phyloP scores from a whole-genome alignment of 2,329 filamentous ascomycete species.

The Epicoccum sorghinum region DNA sequence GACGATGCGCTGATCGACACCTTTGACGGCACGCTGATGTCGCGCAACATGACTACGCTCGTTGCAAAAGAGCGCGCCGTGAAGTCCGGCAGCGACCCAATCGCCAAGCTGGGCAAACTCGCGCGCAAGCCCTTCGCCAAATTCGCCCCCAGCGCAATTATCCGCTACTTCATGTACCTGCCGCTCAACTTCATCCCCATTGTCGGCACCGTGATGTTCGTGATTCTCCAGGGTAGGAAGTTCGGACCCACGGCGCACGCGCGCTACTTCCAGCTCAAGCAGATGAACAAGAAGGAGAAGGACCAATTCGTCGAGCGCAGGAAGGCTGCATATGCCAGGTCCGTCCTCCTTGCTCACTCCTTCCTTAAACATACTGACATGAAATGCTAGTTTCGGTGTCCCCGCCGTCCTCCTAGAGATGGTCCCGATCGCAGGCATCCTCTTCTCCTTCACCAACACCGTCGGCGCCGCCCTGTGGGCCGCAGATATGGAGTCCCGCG shows the following conservation, averaged over 20 bases:
- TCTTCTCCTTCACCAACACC: slow-evolving; percentile 90
- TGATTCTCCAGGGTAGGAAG: slow-evolving; percentile 69
- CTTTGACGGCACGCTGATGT: slow-evolving; percentile 75
- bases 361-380: slow-evolving; percentile 1
- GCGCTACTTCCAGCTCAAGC: slow-evolving; percentile 91
- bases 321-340: slow-evolving; percentile 81
- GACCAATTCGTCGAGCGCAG: slow-evolving; percentile 73
- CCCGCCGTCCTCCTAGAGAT: slow-evolving; percentile 83
- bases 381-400: slow-evolving; percentile 63
- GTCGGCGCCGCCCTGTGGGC: slow-evolving; percentile 96
- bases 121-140: slow-evolving; percentile 61
- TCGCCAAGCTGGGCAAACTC: slow-evolving; percentile 63
- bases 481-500: slow-evolving; percentile 72
- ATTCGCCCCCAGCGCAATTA: slow-evolving; percentile 63
- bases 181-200: slow-evolving; percentile 93
- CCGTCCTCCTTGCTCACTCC: not conserved
- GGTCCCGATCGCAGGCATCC: slow-evolving; percentile 79
- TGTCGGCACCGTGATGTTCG: slow-evolving; percentile 81
- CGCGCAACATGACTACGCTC: slow-evolving; percentile 62
- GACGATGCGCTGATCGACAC: slow-evolving; percentile 85
- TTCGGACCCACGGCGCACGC: slow-evolving; percentile 61
- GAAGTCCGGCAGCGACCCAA: slow-evolving; percentile 60
- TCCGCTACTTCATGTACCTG: slow-evolving; percentile 83
- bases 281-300: slow-evolving; percentile 71
- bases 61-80: slow-evolving; percentile 78